These are phyloP conservation scores for Pyrenopolyporus hunteri DNA, from an alignment of 495 filamentous ascomycete genomes.

Conservation along the genomic window DNA sequence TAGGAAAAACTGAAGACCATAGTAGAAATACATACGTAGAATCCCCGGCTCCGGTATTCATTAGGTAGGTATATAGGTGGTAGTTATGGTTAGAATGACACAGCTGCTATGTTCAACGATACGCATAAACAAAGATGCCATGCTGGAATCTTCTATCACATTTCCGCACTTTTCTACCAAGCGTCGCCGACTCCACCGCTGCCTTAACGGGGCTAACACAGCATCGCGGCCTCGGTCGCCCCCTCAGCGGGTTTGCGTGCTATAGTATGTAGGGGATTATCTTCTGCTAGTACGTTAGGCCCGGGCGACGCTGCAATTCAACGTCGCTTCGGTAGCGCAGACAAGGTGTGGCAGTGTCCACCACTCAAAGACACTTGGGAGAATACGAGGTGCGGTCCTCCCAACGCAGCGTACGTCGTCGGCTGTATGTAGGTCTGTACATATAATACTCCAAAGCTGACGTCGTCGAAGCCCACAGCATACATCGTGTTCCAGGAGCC, in stretches of 20 bases:
- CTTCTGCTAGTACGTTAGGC: too few relatives aligned
- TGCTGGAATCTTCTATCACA: not conserved
- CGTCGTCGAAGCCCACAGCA: slow-evolving; percentile 7
- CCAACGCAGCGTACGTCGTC: slow-evolving; percentile 7
- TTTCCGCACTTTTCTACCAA: slow-evolving; percentile 6
- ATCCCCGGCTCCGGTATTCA: too few relatives aligned
- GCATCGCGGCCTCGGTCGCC: not conserved
- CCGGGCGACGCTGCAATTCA: too few relatives aligned
- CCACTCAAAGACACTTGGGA: not conserved
- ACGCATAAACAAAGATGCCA: not conserved
- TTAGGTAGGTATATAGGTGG: too few relatives aligned
- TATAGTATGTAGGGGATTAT: too few relatives aligned
- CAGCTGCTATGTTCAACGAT: not conserved
- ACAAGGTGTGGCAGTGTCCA: not conserved
- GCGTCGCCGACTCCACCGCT: not conserved
- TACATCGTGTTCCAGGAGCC: slow-evolving; percentile 1
- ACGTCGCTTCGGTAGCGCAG: not conserved
- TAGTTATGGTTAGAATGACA: not conserved
- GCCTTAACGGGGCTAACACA: too few relatives aligned
- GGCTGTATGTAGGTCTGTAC: too few relatives aligned
- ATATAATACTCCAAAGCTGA: slow-evolving; percentile 17
- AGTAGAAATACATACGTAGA: too few relatives aligned
- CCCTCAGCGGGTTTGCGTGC: too few relatives aligned
- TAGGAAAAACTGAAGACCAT: too few relatives aligned
- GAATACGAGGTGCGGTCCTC: slow-evolving; percentile 35